These are phyloP conservation scores for Hortiboletus flavorubellus DNA, from an alignment of 768 basidiomycete genomes.

Conservation along the genomic window DNA sequence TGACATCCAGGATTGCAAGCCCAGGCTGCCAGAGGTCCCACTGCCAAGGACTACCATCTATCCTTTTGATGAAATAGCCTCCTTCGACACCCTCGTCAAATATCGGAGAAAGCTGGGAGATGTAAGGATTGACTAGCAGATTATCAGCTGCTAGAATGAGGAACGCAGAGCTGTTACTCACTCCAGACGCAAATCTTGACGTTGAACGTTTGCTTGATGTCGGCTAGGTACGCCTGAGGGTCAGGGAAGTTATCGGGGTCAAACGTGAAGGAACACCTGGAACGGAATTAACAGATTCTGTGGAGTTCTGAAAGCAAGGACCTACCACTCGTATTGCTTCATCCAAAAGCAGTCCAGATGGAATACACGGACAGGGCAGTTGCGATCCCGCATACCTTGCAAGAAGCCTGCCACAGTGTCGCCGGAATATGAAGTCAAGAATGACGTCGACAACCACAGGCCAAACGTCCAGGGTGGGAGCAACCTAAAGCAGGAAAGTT, in stretches of 20 bases:
- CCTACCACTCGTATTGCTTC: constrained; percentile 65
- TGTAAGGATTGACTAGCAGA: constrained; percentile 63
- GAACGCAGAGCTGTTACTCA: constrained; percentile 23
- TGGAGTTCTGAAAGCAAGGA: constrained; percentile 1
- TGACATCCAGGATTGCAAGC: constrained; percentile 63
- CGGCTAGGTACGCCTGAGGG: constrained; percentile 57
- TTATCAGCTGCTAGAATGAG: constrained; percentile 2
- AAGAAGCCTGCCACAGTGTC: constrained; percentile 69
- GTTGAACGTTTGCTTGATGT: constrained; percentile 58
- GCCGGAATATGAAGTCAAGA: constrained; percentile 66
- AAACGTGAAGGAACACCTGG: constrained; percentile 71
- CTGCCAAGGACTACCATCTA: constrained; percentile 64
- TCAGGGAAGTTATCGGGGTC: constrained; percentile 76
- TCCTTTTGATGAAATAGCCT: constrained; percentile 70
- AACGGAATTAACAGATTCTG: constrained; percentile 17
- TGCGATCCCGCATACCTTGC: constrained; percentile 63
- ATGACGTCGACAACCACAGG: constrained; percentile 75
- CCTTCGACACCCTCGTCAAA: constrained; percentile 65
- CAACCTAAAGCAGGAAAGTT: constrained; percentile 38
- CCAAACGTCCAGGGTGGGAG: constrained; percentile 75
- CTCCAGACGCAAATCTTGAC: constrained; percentile 77
- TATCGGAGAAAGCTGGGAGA: constrained; percentile 64
- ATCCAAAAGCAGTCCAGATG: constrained; percentile 79
- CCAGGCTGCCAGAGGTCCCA: constrained; percentile 69
- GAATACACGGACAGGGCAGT: constrained; percentile 65